phyloP scores from a whole-genome alignment of 2,329 filamentous ascomycete species.

The Hypoxylon rubiginosum region DNA sequence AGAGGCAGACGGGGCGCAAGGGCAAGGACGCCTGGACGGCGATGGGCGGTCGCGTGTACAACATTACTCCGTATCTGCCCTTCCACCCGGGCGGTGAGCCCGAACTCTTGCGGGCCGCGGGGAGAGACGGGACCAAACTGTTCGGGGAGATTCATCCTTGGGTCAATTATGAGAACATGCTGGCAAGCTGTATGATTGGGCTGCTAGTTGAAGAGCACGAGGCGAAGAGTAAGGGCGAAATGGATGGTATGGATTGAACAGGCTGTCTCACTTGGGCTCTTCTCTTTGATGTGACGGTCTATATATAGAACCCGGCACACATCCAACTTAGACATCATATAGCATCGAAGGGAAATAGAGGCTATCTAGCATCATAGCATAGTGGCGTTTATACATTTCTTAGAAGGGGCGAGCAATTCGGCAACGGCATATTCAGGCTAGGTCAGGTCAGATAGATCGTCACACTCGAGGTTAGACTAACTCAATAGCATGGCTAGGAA shows the following conservation, averaged over 20 bases:
- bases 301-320: not conserved
- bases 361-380: slow-evolving; percentile 20
- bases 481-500: slow-evolving; percentile 13
- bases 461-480: not conserved
- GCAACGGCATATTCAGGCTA: not conserved
- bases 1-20: slow-evolving; percentile 82
- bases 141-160: slow-evolving; percentile 78
- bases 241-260: slow-evolving; percentile 74
- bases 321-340: slow-evolving; percentile 1
- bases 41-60: slow-evolving; percentile 92
- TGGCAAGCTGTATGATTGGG: slow-evolving; percentile 73
- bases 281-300: not conserved
- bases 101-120: slow-evolving; percentile 76
- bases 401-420: slow-evolving; percentile 17
- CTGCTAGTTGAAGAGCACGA: slow-evolving; percentile 70
- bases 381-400: slow-evolving; percentile 18
- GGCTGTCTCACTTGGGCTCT: not conserved
- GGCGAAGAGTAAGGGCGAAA: slow-evolving; percentile 50
- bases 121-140: slow-evolving; percentile 71
- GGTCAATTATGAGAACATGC: slow-evolving; percentile 80
- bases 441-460: not conserved
- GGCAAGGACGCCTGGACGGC: slow-evolving; percentile 92
- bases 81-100: slow-evolving; percentile 91
- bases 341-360: slow-evolving; percentile 30
- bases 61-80: slow-evolving; percentile 87